Base-by-base conservation (phyloP, 139 green algal genomes). In the Haematococcus sp. region DNA sequence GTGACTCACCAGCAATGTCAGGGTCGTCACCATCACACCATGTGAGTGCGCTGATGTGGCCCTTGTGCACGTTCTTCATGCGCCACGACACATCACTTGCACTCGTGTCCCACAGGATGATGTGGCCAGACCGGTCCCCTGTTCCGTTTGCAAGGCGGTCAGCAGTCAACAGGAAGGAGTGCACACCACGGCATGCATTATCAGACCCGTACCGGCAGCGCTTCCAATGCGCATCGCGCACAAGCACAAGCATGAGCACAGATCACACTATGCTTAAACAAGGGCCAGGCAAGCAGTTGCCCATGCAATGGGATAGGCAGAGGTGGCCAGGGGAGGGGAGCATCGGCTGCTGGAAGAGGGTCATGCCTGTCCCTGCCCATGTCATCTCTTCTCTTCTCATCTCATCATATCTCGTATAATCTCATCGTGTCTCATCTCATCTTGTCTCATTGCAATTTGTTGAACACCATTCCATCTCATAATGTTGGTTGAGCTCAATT, bases 21-120 rank as follows among this genome's bases (percentile, higher is more conserved):
- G 43, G 23, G 32, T 78, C 79, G 43, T 28, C 64, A 2, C 22
- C 65, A 16, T 83, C 55, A 16, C 33, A 51, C 86, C 86, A 93
- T 1, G 74, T 73, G 27, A 96, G 75, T 4, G 90, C 79, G 32
- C 90, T 96, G 51, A 94, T 27, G 72, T 94, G 91, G 0, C 91
- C 91, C 30, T 76, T 88, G 83, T 73, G 84, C 79, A 78, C 75
- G 40, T 81, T 75, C 71, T 84, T 75, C 19, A 85, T 71, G 60
- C 64, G 72, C 81, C 79, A 87, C 19, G 73, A 69, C 2, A 71
- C 64, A 59, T 60, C 60, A 49, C 5, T 76, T 1, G 59, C 43
- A 0, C 7, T 25, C 2, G 88, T 30, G 59, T 93, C 89, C 87
- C 87, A 94, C 33, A 87, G 63, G 28, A 87, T 65, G 32, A 92